Evolutionary conservation across 1,139 yeast species (phyloP).

Genomic region (Candida tropicalis): DNA sequence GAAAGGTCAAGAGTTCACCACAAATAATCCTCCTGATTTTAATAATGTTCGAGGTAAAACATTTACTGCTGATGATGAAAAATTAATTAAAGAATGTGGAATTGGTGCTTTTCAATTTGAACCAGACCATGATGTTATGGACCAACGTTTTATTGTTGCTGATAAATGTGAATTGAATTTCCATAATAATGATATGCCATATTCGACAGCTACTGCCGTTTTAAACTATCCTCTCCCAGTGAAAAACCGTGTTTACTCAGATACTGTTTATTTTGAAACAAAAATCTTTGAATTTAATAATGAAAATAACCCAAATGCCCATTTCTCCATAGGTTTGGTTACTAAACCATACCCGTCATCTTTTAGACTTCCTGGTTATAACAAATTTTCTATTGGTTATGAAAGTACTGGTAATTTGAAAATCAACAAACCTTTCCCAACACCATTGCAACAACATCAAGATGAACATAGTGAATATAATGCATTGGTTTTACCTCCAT

Average conservation of each 20-base stretch:
- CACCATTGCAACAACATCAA: constrained; percentile 49
- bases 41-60: constrained; percentile 37
- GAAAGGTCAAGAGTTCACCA: constrained; percentile 38
- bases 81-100: constrained; percentile 41
- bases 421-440: constrained; percentile 72
- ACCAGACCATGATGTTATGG: constrained; percentile 32
- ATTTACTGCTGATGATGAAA: constrained; percentile 33
- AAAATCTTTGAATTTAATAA: constrained; percentile 56
- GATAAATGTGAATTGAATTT: constrained; percentile 67
- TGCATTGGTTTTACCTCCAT: constrained; percentile 74
- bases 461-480: constrained; percentile 52
- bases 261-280: constrained; percentile 70
- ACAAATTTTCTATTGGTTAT: constrained; percentile 81
- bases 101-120: constrained; percentile 46
- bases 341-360: constrained; percentile 85
- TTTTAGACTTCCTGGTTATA: constrained; percentile 85
- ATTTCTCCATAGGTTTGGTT: constrained; percentile 74
- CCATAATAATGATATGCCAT: constrained; percentile 43
- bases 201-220: constrained; percentile 48
- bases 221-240: constrained; percentile 68
- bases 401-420: constrained; percentile 84
- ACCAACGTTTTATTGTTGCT: constrained; percentile 50
- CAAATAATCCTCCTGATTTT: constrained; percentile 35
- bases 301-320: constrained; percentile 43
- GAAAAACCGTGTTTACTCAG: constrained; percentile 54